Evolutionary conservation across 257 asterid species (phyloP), one percentile per base, ranked within the genome.

Genomic region (Marsdenia floribunda): DNA sequence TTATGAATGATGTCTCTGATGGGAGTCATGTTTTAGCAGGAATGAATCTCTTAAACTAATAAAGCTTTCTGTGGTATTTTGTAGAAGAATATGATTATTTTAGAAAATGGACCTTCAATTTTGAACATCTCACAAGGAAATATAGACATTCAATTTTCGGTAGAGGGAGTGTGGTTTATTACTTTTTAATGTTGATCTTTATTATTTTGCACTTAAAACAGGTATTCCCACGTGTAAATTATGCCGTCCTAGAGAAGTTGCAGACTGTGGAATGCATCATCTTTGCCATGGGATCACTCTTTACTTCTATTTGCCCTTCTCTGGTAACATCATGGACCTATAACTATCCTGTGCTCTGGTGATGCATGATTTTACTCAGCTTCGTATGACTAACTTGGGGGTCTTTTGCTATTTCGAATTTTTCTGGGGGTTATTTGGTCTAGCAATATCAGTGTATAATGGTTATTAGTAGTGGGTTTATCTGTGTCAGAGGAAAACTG

Each of bases 211-310:
- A 37, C 63, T 21, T 82, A 66, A 78, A 71, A 79, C 96, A 94
- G 97, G 97, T 94, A 53, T 94, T 90, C 81, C 98, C 98, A 16
- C 76, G 83, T 75, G 90, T 84, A 54, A 91, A 94, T 78, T 92
- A 90, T 71, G 74, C 95, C 24, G 97, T 87, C 73, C 79, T 89
- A 58, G 98, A 90, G 61, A 88, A 88, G 82, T 80, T 94, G 87
- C 89, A 76, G 80, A 85, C 76, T 16, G 95, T 87, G 9, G 96
- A 94, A 83, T 88, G 97, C 87, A 86, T 94, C 72, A 65, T 94
- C 76, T 94, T 82, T 84, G 94, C 96, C 76, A 94, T 94, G 98
- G 98, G 98, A 49, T 91, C 97, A 29, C 93, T 94, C 42, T 94
- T 90, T 81, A 91, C 98, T 78, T 94, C 98, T 66, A 81, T 94